Base-by-base conservation (phyloP, 2,329 filamentous ascomycete genomes). In the Nemania serpens region DNA sequence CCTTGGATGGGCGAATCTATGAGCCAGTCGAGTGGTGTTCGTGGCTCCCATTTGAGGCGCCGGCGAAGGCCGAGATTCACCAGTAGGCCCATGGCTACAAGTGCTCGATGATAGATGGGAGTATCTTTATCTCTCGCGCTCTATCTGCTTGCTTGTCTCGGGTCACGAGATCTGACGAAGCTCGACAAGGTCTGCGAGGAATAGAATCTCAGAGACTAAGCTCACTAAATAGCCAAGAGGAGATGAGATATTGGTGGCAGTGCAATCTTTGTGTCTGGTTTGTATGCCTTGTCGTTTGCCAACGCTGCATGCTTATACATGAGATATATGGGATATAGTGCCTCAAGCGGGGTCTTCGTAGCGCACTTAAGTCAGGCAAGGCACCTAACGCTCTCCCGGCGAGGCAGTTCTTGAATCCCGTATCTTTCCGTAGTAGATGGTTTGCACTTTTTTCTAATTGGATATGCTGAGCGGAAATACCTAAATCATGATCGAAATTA, bases 1-100 rank as follows among this genome's bases (percentile, higher is more conserved):
- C 84, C 83, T 62, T 86, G 84, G 9, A 94, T 76, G 5, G 91
- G 91, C 9, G 90, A 91, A 48, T 82, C 77, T 61, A 93, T 77
- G 39, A 93, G 72, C 65, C 85, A 83, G 74, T 90, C 87, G 52
- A 89, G 77, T 33, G 86, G 69, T 46, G 81, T 85, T 42, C 77
- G 79, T 10, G 75, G 77, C 56, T 83, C 79, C 81, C 81, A 85
- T 58, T 73, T 61, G 63, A 75, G 75, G 49, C 73, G 70, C 60
- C 82, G 81, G 61, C 81, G 80, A 45, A 85, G 77, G 73, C 79
- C 78, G 60, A 84, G 70, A 54, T 68, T 71, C 34, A 70, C 68
- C 59, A 84, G 75, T 55, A 84, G 66, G 47, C 76, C 77, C 81
- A 83, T 84, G 51, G 50, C 48, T 46, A 11, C 9, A 17, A 22